Conservation (phyloP, 305 asterid genomes). For the Fraxinus ornus region DNA sequence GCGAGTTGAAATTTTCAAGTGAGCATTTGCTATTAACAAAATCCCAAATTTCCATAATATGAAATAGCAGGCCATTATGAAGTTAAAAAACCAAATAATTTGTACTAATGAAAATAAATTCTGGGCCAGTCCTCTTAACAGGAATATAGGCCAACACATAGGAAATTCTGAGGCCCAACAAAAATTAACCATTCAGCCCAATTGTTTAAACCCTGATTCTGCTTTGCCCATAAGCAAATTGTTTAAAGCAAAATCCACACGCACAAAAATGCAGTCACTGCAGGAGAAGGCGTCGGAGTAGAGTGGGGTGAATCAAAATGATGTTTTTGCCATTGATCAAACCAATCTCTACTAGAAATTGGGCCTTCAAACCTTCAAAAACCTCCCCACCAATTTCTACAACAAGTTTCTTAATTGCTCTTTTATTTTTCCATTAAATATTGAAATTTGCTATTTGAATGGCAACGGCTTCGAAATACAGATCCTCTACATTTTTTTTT, state of each 20-base stretch:
- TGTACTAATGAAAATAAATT: too few relatives aligned
- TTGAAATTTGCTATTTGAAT: conserved; percentile 8
- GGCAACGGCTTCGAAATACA: neutral
- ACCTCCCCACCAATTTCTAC: conserved; percentile 86
- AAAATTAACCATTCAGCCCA: too few relatives aligned
- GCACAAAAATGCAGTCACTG: conserved; percentile 60
- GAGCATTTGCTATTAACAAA: too few relatives aligned
- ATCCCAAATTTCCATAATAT: too few relatives aligned
- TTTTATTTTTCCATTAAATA: neutral
- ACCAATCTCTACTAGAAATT: conserved; percentile 71
- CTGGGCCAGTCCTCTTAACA: too few relatives aligned
- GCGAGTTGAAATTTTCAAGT: too few relatives aligned
- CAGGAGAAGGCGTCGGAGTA: conserved; percentile 90
- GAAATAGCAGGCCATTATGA: too few relatives aligned
- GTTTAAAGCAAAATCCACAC: neutral
- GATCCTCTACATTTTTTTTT: neutral
- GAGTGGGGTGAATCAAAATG: conserved; percentile 68
- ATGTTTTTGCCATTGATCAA: conserved; percentile 82
- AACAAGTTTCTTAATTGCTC: conserved; percentile 40
- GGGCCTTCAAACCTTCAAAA: conserved; percentile 75
- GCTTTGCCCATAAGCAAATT: neutral
- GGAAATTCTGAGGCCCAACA: too few relatives aligned
- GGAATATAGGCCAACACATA: too few relatives aligned
- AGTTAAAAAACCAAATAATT: too few relatives aligned
- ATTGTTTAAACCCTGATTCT: conserved; percentile 10